Evolutionary conservation across 371 early-diverging fungal species (phyloP), one percentile per base, ranked within the genome.

Genomic region (Mortierella sp.): DNA sequence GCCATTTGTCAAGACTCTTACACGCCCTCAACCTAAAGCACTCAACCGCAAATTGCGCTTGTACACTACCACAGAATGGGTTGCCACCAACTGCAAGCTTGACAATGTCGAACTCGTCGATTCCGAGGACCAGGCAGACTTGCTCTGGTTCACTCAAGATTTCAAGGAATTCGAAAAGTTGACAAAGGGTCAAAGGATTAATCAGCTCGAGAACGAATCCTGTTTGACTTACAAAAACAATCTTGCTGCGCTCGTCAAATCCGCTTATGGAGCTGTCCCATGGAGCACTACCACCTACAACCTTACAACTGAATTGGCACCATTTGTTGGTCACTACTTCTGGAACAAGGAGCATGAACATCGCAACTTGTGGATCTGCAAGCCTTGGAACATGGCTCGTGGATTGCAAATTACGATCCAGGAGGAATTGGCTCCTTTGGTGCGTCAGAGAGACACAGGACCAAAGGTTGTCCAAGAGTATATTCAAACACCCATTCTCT

Each of bases 361-460:
- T 2, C 76, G 82, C n/a, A 85, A 86, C 61, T 55, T 87, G 17
- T 89, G 89, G 89, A 85, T 89, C 51, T 70, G 81, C 31, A 88
- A 89, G 70, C 90, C 88, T 19, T 89, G 89, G 84, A 79, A 88
- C 59, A 67, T 85, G 82, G 87, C 88, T 15, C 86, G 88, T 61
- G 87, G 89, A 32, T 60, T 88, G 26, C 86, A 86, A 37, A 85
- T 89, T 58, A 82, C 83, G 9, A 82, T 83, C 43, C 81, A 82
- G 55, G 67, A 80, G n/a, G 74, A 83, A 19, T 62, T 90, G 7
- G 75, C 86, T 1, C 84, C 86, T 58, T 45, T 87, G 28, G 85
- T 90, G 19, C 87, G 90, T 1, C 83, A 85, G 22, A 82, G 86
- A 34, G 90, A 88, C 40, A 77, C 87, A 3, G 75, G 84, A 8